A percentile compares a stretch with the other conserved stretches of the same genome.
phyloP scores from a whole-genome alignment of 345 rosid species.

The Eucalyptus tenuipes region DNA sequence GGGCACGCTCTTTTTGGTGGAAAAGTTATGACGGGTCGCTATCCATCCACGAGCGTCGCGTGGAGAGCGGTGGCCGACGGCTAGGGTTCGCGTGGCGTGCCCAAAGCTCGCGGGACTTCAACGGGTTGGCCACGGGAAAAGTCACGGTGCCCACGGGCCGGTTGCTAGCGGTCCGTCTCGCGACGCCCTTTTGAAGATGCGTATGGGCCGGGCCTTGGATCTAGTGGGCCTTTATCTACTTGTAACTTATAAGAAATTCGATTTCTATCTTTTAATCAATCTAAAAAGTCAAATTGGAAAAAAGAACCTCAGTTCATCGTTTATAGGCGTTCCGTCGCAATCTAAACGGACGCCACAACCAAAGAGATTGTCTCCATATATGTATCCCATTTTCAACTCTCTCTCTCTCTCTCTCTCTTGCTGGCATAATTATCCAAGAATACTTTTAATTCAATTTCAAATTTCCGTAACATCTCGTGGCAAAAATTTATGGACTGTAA shows the following conservation, averaged over 20 bases:
- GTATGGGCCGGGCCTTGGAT: not conserved
- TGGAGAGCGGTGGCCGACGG: not conserved
- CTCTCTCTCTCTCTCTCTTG: not conserved
- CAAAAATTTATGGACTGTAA: not conserved
- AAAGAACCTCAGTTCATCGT: not conserved
- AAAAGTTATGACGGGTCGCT: not conserved
- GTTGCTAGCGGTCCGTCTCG: not conserved
- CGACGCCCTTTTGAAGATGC: not conserved
- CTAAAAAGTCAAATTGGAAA: too few relatives aligned
- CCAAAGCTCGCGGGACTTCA: not conserved
- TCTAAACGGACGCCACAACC: not conserved
- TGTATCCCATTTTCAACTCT: not conserved
- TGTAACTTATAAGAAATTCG: not conserved
- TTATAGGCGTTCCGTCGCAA: not conserved
- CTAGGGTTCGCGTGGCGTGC: not conserved
- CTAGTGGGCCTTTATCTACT: not conserved
- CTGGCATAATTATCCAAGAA: not conserved
- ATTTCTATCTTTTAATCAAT: not conserved
- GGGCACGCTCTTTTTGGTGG: not conserved
- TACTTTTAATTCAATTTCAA: not conserved
- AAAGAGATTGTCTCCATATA: not conserved
- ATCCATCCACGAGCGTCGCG: not conserved
- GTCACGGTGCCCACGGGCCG: not conserved
- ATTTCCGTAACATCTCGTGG: not conserved
- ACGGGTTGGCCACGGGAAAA: not conserved